phyloP scores from a whole-genome alignment of 2,329 filamentous ascomycete species.

The Apiospora hydei region DNA sequence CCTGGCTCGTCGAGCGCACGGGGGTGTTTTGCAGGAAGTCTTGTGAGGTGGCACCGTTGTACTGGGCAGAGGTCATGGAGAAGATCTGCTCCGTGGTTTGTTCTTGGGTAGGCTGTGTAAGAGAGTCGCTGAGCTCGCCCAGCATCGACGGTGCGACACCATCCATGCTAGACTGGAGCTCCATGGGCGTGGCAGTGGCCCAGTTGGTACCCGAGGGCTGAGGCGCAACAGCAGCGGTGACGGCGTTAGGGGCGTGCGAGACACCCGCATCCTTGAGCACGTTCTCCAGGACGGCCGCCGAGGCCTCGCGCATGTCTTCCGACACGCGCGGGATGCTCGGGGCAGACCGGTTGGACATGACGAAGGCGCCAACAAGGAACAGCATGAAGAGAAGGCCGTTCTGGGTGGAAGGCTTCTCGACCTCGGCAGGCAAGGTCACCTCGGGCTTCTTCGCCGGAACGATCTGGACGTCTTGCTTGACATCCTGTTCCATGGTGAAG shows the following conservation, averaged over 20 bases:
- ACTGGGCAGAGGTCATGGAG: constrained; percentile 84
- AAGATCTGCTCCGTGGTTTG: constrained; percentile 91
- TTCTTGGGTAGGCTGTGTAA: constrained; percentile 79
- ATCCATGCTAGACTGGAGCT: constrained; percentile 52
- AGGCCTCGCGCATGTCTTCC: constrained; percentile 80
- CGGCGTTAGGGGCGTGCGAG: constrained; percentile 48
- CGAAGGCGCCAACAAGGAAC: constrained; percentile 93
- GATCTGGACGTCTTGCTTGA: constrained; percentile 66
- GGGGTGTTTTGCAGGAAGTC: constrained; percentile 70
- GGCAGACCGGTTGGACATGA: constrained; percentile 82
- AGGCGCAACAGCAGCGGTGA: constrained; percentile 55
- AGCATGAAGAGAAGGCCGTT: constrained; percentile 92
- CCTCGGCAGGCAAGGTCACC: constrained; percentile 52
- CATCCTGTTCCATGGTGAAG: constrained; percentile 67
- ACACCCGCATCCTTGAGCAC: constrained; percentile 84
- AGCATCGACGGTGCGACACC: constrained; percentile 66
- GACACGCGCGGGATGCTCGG: constrained; percentile 78
- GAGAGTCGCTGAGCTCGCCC: constrained; percentile 70
- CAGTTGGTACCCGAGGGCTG: constrained; percentile 61
- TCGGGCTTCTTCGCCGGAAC: constrained; percentile 63
- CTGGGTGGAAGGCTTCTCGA: constrained; percentile 74
- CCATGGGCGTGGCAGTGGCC: constrained; percentile 49
- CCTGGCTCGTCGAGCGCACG: constrained; percentile 64
- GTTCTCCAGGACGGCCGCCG: constrained; percentile 78
- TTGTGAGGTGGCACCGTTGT: constrained; percentile 81